Evolutionary conservation across 2,329 filamentous ascomycete genomes (phyloP), one percentile per base, ranked within the genome.

Genomic region (Diaporthe citriasiana): DNA sequence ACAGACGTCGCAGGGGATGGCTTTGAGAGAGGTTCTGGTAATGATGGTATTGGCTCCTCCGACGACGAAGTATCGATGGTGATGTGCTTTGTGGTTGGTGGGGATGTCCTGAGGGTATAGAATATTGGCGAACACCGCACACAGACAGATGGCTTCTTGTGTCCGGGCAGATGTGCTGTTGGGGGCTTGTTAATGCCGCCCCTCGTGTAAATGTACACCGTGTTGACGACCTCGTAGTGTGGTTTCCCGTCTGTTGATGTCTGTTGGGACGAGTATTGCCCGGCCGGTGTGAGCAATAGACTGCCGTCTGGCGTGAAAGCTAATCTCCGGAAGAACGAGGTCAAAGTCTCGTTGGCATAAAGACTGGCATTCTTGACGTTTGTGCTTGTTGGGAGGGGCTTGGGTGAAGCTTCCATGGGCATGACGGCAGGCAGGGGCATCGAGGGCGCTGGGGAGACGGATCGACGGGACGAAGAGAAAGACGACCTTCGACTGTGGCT

Each of bases 111-210:
- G 30, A 97, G 86, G 0, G 92, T 94, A 83, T 98, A 99, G 78
- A 94, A 92, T 33, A 97, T 85, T 0, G 97, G 97, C 19, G 96
- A 99, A 82, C 97, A 99, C 80, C 94, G 94, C 74, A 99, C 94
- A 1, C 95, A 97, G 15, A 99, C 94, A 0, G 97, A 98, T 0
- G 97, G 97, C 83, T 99, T 99, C 87, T 98, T 99, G 84, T 98
- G 96, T 1, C 97, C 97, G 0, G 97, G 97, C 9, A 99, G 88
- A 83, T 98, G 97, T 9, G 96, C 95, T 73, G 98, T 93, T 3
- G 97, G 97, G 1, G 97, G 95, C 82, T 97, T 98, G 85, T 98
- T 98, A 80, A 99, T 95, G 33, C 97, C 97, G 40, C 95, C 97
- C 78, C 97, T 89, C 0, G 96, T 98, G 83, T 99, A 99, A 71